Evolutionary conservation across 164 flowering plant genomes (phyloP).

Genomic region (Buxus sempervirens): DNA sequence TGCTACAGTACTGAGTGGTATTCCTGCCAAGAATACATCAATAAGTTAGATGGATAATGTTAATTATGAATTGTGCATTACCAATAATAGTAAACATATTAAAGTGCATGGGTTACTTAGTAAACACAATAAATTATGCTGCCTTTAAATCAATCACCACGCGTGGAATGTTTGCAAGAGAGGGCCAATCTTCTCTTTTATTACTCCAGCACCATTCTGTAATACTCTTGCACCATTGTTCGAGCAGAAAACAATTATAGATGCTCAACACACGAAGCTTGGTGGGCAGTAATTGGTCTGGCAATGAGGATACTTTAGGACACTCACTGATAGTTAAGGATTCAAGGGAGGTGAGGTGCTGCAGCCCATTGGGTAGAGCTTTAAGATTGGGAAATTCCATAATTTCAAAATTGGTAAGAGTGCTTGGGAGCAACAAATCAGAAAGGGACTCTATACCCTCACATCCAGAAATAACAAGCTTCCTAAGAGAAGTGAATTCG

Average conservation of each 20-base stretch:
- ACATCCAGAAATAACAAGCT: slow-evolving; percentile 12
- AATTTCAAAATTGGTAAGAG: slow-evolving; percentile 13
- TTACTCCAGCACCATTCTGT: no score
- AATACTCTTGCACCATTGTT: neutral
- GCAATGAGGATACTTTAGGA: neutral
- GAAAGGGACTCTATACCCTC: slow-evolving; percentile 4
- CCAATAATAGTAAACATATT: no score
- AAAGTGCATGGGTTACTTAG: no score
- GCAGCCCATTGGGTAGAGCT: slow-evolving; percentile 14
- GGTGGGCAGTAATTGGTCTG: no score
- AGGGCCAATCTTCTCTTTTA: neutral
- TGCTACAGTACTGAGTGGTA: no score
- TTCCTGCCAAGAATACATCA: no score
- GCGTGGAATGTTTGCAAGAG: no score
- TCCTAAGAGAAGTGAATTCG: slow-evolving; percentile 15
- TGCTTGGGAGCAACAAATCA: slow-evolving; percentile 20
- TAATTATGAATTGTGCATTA: no score
- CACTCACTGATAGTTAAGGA: slow-evolving; percentile 10
- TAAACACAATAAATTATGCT: no score
- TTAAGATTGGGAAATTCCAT: slow-evolving; percentile 11
- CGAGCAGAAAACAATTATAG: slow-evolving; percentile 4
- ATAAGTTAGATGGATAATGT: no score
- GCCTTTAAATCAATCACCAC: no score
- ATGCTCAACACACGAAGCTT: neutral
- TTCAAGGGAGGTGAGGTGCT: slow-evolving; percentile 16